Percentiles rank a stretch among this genome's conserved stretches.
Evolutionary conservation across 768 basidiomycete species (phyloP).

Genomic region (Phlegmacium glaucopus): DNA sequence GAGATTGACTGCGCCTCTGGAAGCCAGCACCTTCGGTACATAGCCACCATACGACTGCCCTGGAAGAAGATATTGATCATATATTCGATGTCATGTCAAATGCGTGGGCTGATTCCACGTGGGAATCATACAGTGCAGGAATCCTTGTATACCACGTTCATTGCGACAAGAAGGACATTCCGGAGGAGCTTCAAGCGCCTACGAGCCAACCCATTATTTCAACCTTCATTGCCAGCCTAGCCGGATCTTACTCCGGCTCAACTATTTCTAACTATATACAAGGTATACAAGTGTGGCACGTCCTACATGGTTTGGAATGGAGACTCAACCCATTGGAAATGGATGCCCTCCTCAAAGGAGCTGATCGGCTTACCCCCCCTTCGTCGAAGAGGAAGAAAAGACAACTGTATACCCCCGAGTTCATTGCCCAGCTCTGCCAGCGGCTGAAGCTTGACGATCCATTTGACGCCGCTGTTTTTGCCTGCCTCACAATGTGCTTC

Average conservation of each 20-base stretch:
- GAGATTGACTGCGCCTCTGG: slow-evolving; percentile 25
- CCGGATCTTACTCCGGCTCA: slow-evolving; percentile 28
- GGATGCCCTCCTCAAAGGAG: slow-evolving; percentile 26
- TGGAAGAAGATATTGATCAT: slow-evolving; percentile 16
- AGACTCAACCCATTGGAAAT: slow-evolving; percentile 19
- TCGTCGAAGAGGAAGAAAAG: slow-evolving; percentile 26
- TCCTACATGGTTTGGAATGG: slow-evolving; percentile 36
- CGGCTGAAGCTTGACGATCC: slow-evolving; percentile 24
- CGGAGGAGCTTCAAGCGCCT: slow-evolving; percentile 31
- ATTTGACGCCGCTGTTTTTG: slow-evolving; percentile 21
- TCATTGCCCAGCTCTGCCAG: slow-evolving; percentile 15
- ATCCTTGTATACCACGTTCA: slow-evolving; percentile 36
- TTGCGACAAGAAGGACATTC: slow-evolving; percentile 28
- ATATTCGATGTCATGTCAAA: slow-evolving; percentile 21
- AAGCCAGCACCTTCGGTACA: slow-evolving; percentile 7
- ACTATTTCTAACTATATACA: slow-evolving; percentile 35
- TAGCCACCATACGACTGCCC: neutral
- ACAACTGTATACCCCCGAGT: slow-evolving; percentile 22
- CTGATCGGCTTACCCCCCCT: slow-evolving; percentile 24
- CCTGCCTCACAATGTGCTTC: neutral
- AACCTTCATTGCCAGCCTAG: slow-evolving; percentile 25
- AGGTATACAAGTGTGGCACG: slow-evolving; percentile 44
- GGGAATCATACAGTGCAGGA: slow-evolving; percentile 33
- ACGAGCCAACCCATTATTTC: slow-evolving; percentile 18
- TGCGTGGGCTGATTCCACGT: slow-evolving; percentile 28